Evolutionary conservation across 2,329 filamentous ascomycete species (phyloP).

Genomic region (Exserohilum turcica): DNA sequence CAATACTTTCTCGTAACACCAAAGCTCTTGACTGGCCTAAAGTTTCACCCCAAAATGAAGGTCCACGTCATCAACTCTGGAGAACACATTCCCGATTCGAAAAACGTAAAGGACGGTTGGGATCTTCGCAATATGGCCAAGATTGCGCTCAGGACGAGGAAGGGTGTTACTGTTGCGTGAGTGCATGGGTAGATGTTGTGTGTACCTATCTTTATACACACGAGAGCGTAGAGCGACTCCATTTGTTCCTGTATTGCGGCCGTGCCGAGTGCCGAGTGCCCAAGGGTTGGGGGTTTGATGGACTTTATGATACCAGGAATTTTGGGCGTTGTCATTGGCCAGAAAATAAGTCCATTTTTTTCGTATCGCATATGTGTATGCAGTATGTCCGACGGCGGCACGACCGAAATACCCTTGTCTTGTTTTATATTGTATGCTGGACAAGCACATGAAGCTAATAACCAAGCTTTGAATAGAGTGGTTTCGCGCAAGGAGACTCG

Average conservation of each 20-base stretch:
- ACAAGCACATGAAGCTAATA: no score
- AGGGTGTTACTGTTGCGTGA: conserved; percentile 26
- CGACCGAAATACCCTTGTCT: no score
- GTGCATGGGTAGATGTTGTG: not conserved
- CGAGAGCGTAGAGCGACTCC: no score
- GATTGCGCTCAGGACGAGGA: conserved; percentile 39
- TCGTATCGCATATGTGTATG: no score
- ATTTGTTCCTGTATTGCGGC: no score
- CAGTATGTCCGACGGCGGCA: no score
- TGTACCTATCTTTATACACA: not conserved
- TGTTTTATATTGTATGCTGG: no score
- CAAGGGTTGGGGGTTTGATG: no score
- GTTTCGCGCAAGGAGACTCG: no score
- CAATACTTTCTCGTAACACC: conserved; percentile 98
- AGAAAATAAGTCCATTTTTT: no score
- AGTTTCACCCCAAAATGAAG: conserved; percentile 89
- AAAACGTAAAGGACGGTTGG: conserved; percentile 45
- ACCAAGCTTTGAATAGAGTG: no score
- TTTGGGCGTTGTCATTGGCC: not conserved
- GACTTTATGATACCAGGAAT: not conserved
- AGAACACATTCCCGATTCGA: conserved; percentile 60
- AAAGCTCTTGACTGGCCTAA: conserved; percentile 83
- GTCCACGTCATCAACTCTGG: conserved; percentile 93
- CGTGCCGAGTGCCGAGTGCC: no score
- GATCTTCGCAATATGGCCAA: conserved; percentile 51